Base-by-base conservation (phyloP, 2,329 filamentous ascomycete genomes). In the Davidsoniella australis region DNA sequence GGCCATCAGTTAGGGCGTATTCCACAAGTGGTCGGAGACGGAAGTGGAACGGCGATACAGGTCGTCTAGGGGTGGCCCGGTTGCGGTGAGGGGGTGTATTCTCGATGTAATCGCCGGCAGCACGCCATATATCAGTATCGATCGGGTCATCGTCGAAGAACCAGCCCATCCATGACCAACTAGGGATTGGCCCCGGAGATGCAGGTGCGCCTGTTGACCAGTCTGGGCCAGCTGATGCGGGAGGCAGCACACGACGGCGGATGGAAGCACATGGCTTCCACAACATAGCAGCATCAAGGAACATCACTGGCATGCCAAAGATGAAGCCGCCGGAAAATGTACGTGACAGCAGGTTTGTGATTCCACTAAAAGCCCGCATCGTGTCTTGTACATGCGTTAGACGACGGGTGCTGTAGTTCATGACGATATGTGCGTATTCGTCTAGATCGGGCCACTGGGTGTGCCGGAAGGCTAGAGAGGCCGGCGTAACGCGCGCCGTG, bases 81-180 rank as follows among this genome's bases (percentile, higher is more conserved):
- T 59, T 59, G 43, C 61, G 63, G 4, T 55, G 55, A 1, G 58
- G 53, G 8, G 56, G 58, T 5, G 63, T 59, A 24, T 65, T 62
- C 53, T 67, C 63, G 8, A 69, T 61, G 47, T 68, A 68, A 54
- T 69, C 66, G 7, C 64, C 64, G 1, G 65, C 63, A 1, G 66
- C 65, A 44, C 62, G 61, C 67, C 67, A 69, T 9, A 69, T 57
- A 5, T 57, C 59, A 50, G 68, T 54, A 48, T 69, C 67, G 12
- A 65, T 63, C 5, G 66, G 61, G 12, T 68, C 59, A 24, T 62
- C 64, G 50, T 69, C 67, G 49, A 66, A 67, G 62, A 65, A 68
- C 67, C 67, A 69, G 18, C 67, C 66, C 62, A 69, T 65, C 67
- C 67, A 69, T 26, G 66, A 67, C 67, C 67, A 69, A 3, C 64